Conservation (phyloP, 2,329 filamentous ascomycete species). For the Talaromyces sp. region DNA sequence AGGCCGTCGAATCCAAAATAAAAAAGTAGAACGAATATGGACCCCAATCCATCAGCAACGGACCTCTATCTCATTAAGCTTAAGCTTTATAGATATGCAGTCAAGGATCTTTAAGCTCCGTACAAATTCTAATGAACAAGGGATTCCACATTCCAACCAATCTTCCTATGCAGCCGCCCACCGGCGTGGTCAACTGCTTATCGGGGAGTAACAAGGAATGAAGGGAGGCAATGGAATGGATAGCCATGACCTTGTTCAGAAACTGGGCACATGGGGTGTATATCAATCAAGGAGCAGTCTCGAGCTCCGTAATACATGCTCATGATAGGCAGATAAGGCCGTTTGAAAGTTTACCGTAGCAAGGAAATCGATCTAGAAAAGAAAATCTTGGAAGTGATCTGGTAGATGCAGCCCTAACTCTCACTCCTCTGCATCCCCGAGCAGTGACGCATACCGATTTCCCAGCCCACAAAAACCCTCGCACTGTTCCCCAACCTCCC, state of each 20-base stretch:
- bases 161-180: slow-evolving; percentile 5
- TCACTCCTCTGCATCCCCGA: slow-evolving; percentile 16
- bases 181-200: slow-evolving; percentile 9
- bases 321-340: not conserved
- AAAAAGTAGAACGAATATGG: not conserved
- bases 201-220: slow-evolving; percentile 19
- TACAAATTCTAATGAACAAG: slow-evolving; percentile 17
- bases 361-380: not conserved
- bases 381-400: not conserved
- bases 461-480: slow-evolving; percentile 45
- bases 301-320: not conserved
- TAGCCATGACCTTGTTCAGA: slow-evolving; percentile 5
- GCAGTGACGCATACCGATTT: slow-evolving; percentile 41
- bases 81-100: slow-evolving; percentile 15
- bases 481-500: slow-evolving; percentile 29
- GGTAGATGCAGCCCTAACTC: not conserved
- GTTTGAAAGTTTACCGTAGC: not conserved
- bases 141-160: slow-evolving; percentile 25
- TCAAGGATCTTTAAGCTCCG: not conserved
- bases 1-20: not conserved
- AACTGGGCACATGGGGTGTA: not conserved
- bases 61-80: slow-evolving; percentile 11
- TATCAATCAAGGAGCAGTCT: slow-evolving; percentile 7
- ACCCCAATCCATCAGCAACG: not conserved
- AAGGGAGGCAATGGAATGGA: slow-evolving; percentile 24